phyloP scores from a whole-genome alignment of 768 basidiomycete genomes.

The Crepidotus variabilis region DNA sequence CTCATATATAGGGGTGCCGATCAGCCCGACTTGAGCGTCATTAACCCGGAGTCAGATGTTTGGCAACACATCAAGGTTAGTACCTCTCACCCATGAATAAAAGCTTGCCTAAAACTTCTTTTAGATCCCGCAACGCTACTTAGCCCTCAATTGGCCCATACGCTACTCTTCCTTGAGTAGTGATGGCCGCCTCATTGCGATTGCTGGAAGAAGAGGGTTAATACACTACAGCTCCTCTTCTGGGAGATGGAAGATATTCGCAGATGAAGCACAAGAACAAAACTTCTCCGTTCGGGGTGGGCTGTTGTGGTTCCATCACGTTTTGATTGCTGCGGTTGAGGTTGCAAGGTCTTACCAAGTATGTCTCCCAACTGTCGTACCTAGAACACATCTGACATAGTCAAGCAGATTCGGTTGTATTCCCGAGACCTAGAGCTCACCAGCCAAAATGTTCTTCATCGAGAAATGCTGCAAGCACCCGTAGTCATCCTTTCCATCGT shows the following conservation, averaged over 20 bases:
- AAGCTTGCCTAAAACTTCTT: neutral
- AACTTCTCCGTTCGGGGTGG: conserved; percentile 88
- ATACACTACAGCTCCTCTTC: conserved; percentile 93
- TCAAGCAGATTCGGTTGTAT: conserved; percentile 79
- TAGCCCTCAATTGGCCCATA: conserved; percentile 91
- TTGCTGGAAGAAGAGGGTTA: conserved; percentile 88
- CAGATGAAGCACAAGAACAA: conserved; percentile 77
- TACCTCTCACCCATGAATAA: too few species aligned
- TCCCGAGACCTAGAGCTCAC: conserved; percentile 88
- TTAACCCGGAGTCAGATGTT: conserved; percentile 96
- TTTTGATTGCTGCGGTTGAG: conserved; percentile 89
- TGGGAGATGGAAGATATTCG: conserved; percentile 93
- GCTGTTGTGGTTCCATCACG: conserved; percentile 94
- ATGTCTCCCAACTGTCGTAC: conserved; percentile 4
- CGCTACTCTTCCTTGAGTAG: conserved; percentile 86
- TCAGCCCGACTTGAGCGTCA: conserved; percentile 97
- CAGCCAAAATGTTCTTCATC: conserved; percentile 78
- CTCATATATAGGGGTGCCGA: conserved; percentile 94
- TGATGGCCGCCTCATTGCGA: conserved; percentile 88
- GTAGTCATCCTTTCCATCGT: conserved; percentile 88
- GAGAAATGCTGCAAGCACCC: conserved; percentile 70
- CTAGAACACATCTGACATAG: conserved; percentile 2
- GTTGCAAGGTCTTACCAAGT: conserved; percentile 77
- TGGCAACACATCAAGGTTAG: conserved; percentile 94
- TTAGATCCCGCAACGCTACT: conserved; percentile 85